phyloP scores from a whole-genome alignment of 169 alveolate genomes.

The Plasmodium adleri region DNA sequence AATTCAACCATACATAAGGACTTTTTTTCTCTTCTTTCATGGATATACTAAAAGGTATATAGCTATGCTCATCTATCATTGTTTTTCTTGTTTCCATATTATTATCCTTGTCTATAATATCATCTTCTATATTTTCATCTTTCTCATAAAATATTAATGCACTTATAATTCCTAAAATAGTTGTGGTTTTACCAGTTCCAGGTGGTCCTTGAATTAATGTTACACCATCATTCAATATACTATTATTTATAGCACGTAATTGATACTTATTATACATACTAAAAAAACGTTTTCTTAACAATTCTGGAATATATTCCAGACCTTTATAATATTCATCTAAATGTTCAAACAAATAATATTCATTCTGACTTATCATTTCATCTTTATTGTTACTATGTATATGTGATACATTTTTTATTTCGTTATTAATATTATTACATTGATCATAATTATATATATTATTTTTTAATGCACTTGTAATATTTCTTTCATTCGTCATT shows the following conservation, averaged over 20 bases:
- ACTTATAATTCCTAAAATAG: conserved; percentile 94
- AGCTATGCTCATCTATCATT: not conserved
- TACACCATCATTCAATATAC: conserved; percentile 87
- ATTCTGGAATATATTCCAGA: conserved; percentile 75
- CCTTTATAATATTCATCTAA: conserved; percentile 27
- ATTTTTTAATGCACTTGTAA: no score
- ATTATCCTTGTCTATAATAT: not conserved
- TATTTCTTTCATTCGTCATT: no score
- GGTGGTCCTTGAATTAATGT: conserved; percentile 98
- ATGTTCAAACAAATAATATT: not conserved
- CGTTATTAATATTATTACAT: not conserved
- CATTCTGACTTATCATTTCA: not conserved
- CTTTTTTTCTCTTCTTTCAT: conserved; percentile 19
- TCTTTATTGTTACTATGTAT: not conserved
- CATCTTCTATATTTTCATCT: not conserved
- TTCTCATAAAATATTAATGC: conserved; percentile 80
- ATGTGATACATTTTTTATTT: no score
- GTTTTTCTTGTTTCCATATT: not conserved
- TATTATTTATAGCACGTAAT: conserved; percentile 83
- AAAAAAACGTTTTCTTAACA: conserved; percentile 76
- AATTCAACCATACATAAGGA: conserved; percentile 43
- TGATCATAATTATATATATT: not conserved
- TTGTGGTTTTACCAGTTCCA: conserved; percentile 99
- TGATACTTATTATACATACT: conserved; percentile 81
- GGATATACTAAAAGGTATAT: not conserved